phyloP scores from a whole-genome alignment of 2,329 filamentous ascomycete species.

The Emericellopsis atlantica region DNA sequence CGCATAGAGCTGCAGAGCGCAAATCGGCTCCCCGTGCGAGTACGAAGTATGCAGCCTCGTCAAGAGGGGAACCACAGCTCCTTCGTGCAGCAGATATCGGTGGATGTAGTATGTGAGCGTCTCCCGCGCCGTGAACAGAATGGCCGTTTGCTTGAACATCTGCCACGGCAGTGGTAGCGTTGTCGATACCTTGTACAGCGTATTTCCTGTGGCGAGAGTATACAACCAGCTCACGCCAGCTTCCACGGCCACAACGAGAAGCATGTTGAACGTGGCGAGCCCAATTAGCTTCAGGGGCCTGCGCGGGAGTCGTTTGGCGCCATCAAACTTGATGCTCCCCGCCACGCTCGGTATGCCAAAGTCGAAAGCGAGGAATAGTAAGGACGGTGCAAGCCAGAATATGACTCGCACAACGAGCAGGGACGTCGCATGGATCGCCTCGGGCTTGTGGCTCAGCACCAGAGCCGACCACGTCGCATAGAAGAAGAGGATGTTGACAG shows the following conservation, averaged over 20 bases:
- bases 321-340: conserved; percentile 56
- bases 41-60: conserved; percentile 28
- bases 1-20: conserved; percentile 49
- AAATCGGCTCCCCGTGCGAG: conserved; percentile 34
- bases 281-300: conserved; percentile 8
- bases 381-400: conserved; percentile 62
- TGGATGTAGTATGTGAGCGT: conserved; percentile 63
- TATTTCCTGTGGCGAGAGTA: conserved; percentile 13
- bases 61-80: conserved; percentile 11
- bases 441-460: conserved; percentile 61
- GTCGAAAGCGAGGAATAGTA: conserved; percentile 64
- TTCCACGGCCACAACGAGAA: conserved; percentile 28
- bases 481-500: conserved; percentile 77
- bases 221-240: conserved; percentile 23
- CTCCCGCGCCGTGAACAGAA: conserved; percentile 35
- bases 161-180: conserved; percentile 40
- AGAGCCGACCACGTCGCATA: conserved; percentile 84
- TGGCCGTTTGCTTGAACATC: conserved; percentile 32
- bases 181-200: conserved; percentile 34
- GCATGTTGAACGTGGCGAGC: conserved; percentile 32
- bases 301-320: conserved; percentile 24
- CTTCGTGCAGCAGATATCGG: conserved; percentile 53
- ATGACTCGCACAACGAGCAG: conserved; percentile 53
- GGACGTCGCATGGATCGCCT: conserved; percentile 64
- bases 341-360: conserved; percentile 55